A percentile compares a stretch with the other conserved stretches of the same genome.
phyloP scores from a whole-genome alignment of 345 rosid species.

The Reutealis trisperma region DNA sequence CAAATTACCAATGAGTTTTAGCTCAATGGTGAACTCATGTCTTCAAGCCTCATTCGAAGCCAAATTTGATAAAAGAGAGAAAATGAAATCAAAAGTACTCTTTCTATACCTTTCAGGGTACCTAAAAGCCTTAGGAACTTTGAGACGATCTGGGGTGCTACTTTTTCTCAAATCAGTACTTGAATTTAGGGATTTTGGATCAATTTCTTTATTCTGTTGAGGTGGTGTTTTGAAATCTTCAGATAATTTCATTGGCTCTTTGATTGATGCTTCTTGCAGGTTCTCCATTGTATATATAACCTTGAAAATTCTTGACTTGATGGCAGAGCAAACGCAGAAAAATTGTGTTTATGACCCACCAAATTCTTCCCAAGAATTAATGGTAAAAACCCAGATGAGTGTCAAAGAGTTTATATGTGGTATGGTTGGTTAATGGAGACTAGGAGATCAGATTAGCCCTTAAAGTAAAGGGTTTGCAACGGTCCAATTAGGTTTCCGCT shows the following conservation, averaged over 20 bases:
- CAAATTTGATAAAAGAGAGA: not conserved
- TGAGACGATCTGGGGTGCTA: conserved; percentile 63
- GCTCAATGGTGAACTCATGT: too few species aligned
- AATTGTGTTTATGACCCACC: too few species aligned
- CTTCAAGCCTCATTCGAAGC: too few species aligned
- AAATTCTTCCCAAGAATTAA: too few species aligned
- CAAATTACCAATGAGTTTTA: too few species aligned
- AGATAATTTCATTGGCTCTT: conserved; percentile 15
- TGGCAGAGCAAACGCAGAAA: not conserved
- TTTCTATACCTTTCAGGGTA: conserved; percentile 62
- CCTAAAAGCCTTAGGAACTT: conserved; percentile 70
- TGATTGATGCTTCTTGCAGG: conserved; percentile 31
- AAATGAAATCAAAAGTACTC: not conserved
- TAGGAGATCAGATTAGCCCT: not conserved
- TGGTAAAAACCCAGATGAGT: too few species aligned
- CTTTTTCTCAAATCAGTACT: conserved; percentile 45
- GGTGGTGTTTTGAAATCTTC: conserved; percentile 28
- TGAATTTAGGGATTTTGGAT: conserved; percentile 31
- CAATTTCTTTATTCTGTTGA: conserved; percentile 4
- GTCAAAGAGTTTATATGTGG: too few species aligned
- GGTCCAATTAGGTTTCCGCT: conserved; percentile 34
- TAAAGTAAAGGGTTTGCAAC: conserved; percentile 34
- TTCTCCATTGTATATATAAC: conserved; percentile 37
- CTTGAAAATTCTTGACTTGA: too few species aligned
- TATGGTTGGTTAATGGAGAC: not conserved